Evolutionary conservation across 1,139 yeast genomes (phyloP).

Genomic region (Kurtzmaniella natalensis): DNA sequence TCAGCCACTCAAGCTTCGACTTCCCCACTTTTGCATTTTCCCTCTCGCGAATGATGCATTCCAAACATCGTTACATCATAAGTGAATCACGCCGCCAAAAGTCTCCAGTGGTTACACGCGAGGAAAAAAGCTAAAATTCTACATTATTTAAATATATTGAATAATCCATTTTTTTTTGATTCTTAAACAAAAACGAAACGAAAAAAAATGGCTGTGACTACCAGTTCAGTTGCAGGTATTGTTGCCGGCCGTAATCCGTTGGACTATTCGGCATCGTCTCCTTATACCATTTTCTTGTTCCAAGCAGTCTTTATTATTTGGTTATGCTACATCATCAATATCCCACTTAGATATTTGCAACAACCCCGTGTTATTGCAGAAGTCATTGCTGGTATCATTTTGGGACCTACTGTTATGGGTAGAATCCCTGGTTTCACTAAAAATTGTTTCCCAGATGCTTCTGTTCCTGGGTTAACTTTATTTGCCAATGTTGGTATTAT

Average conservation of each 20-base stretch:
- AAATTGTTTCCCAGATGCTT: constrained; percentile 57
- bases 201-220: constrained; percentile 27
- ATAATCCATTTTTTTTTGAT: no score
- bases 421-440: constrained; percentile 61
- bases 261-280: constrained; percentile 49
- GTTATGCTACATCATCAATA: constrained; percentile 51
- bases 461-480: constrained; percentile 59
- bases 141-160: no score
- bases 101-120: no score
- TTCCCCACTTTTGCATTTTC: no score
- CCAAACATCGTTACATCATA: no score
- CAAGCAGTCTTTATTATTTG: constrained; percentile 55
- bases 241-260: constrained; percentile 70
- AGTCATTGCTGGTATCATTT: constrained; percentile 65
- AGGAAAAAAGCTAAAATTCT: no score
- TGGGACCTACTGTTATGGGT: constrained; percentile 72
- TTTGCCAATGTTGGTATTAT: constrained; percentile 73
- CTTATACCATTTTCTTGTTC: constrained; percentile 58
- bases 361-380: constrained; percentile 81
- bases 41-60: no score
- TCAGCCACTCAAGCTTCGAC: no score
- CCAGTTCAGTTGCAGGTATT: constrained; percentile 53
- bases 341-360: constrained; percentile 53
- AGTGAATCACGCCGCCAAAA: no score
- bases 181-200: no score